Evolutionary conservation across 2,329 filamentous ascomycete genomes (phyloP).

Genomic region (Aspergillus amoenus): DNA sequence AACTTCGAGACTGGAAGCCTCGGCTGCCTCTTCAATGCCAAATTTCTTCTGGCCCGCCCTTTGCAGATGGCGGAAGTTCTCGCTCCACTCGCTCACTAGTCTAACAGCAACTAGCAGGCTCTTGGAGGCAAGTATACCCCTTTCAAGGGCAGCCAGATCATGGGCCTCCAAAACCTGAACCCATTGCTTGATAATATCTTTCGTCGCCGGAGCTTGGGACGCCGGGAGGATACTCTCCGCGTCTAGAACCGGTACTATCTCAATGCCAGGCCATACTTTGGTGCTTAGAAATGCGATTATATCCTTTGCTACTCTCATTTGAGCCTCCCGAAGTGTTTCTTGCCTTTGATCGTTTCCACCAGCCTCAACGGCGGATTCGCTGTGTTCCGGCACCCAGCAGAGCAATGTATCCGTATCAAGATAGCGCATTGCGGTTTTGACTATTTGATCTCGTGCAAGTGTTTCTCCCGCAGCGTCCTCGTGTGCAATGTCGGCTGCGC

Average conservation of each 20-base stretch:
- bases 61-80: constrained; percentile 61
- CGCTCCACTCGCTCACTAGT: constrained; percentile 83
- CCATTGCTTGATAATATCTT: constrained; percentile 76
- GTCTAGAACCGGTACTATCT: constrained; percentile 79
- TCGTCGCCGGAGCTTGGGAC: constrained; percentile 71
- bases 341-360: constrained; percentile 46
- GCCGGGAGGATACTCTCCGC: constrained; percentile 71
- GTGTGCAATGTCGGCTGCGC: constrained; percentile 75
- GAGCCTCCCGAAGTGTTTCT: constrained; percentile 68
- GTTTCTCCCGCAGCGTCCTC: constrained; percentile 59
- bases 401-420: constrained; percentile 89
- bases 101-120: constrained; percentile 75
- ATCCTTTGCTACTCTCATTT: constrained; percentile 67
- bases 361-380: constrained; percentile 52
- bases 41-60: constrained; percentile 52
- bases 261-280: constrained; percentile 79
- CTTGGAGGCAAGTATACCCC: constrained; percentile 81
- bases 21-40: constrained; percentile 78
- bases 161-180: constrained; percentile 68
- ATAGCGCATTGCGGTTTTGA: constrained; percentile 74
- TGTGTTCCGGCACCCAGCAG: constrained; percentile 73
- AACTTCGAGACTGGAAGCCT: constrained; percentile 78
- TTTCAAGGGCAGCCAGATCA: constrained; percentile 84
- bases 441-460: constrained; percentile 62
- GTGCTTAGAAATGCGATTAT: constrained; percentile 71